Evolutionary conservation across 495 filamentous ascomycete species (phyloP).

Genomic region (Aspergillus bridgeri): DNA sequence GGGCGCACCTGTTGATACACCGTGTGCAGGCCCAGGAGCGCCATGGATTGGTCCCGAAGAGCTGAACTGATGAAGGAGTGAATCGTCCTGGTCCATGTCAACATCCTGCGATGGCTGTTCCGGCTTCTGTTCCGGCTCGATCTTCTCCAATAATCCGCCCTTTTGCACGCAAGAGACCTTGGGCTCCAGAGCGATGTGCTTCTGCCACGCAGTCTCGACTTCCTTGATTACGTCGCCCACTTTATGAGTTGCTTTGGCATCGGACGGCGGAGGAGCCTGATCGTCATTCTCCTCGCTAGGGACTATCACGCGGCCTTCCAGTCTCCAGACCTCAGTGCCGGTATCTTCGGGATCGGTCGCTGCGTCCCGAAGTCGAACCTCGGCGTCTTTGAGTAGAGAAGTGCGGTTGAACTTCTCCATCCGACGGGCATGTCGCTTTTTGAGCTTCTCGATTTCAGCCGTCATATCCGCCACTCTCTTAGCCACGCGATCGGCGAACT

Average conservation of each 20-base stretch:
- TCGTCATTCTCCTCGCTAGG: conserved; percentile 50
- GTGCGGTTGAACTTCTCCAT: conserved; percentile 71
- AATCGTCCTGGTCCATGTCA: conserved; percentile 61
- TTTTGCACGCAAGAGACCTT: conserved; percentile 66
- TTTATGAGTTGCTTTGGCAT: conserved; percentile 47
- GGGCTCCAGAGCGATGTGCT: conserved; percentile 54
- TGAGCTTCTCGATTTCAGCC: conserved; percentile 79
- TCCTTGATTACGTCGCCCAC: conserved; percentile 59
- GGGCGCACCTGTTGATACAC: not conserved
- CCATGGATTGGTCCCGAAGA: conserved; percentile 20
- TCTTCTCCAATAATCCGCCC: conserved; percentile 65
- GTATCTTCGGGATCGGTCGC: conserved; percentile 48
- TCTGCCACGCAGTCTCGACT: conserved; percentile 54
- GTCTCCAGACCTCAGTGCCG: conserved; percentile 57
- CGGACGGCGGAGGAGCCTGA: conserved; percentile 31
- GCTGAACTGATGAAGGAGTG: conserved; percentile 60
- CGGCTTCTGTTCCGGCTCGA: conserved; percentile 45
- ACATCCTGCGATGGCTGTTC: conserved; percentile 55
- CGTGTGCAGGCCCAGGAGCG: not conserved
- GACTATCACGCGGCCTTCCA: conserved; percentile 56
- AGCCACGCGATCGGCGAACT: conserved; percentile 71
- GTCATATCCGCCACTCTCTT: conserved; percentile 62
- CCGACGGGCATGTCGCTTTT: conserved; percentile 67
- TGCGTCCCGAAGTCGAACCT: conserved; percentile 52
- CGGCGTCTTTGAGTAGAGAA: conserved; percentile 59